These are phyloP conservation scores for Leccinum uliginosum DNA, from an alignment of 768 basidiomycete genomes.

Conservation along the genomic window DNA sequence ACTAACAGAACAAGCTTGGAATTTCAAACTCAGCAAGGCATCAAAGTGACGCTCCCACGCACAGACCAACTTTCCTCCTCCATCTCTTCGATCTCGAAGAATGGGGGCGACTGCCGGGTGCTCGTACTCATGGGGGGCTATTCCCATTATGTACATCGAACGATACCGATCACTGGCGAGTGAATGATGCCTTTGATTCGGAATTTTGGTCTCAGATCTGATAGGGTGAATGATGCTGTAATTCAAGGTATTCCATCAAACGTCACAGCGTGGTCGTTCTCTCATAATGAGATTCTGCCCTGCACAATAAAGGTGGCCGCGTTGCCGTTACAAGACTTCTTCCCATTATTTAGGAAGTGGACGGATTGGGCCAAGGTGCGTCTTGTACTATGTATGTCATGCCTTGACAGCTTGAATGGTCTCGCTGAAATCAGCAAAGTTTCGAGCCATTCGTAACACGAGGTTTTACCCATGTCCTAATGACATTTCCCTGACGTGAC, in stretches of 20 bases:
- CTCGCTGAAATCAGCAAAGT: neutral
- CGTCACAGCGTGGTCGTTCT: neutral
- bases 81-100: neutral
- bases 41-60: constrained; percentile 38
- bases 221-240: neutral
- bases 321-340: neutral
- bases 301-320: neutral
- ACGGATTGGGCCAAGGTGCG: neutral
- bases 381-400: neutral
- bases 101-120: neutral
- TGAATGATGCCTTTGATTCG: neutral
- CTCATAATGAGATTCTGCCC: neutral
- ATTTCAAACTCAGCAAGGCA: constrained; percentile 41
- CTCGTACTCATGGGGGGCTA: neutral
- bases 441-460: neutral
- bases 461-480: neutral
- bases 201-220: neutral
- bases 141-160: neutral
- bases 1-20: constrained; percentile 33
- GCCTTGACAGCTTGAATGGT: neutral
- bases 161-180: neutral
- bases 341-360: neutral
- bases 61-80: constrained; percentile 33
- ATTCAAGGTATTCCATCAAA: neutral
- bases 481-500: neutral